These are phyloP conservation scores for Lantana camara DNA, from an alignment of 257 asterid genomes.

Conservation along the genomic window DNA sequence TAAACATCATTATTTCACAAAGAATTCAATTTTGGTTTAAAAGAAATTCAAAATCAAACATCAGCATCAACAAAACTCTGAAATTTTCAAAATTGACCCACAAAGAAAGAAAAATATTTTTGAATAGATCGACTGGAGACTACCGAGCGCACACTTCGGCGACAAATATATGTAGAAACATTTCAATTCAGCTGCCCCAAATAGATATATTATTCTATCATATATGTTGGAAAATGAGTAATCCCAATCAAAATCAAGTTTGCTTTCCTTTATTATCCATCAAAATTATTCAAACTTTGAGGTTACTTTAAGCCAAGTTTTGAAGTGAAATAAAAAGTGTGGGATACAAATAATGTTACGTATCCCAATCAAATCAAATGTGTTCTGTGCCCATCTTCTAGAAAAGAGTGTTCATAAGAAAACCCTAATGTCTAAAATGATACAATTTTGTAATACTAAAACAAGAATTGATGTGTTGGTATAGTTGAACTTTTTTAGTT, in stretches of 20 bases:
- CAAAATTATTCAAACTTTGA: not conserved
- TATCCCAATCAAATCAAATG: not conserved
- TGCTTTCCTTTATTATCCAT: not conserved
- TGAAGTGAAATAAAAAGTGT: not conserved
- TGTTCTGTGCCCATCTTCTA: not conserved
- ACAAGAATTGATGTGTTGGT: too few species aligned
- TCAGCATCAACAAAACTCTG: not conserved
- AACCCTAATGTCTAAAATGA: too few species aligned
- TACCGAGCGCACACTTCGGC: not conserved
- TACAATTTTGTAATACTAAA: too few species aligned
- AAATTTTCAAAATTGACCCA: not conserved
- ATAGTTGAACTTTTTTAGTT: too few species aligned
- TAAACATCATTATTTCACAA: too few species aligned
- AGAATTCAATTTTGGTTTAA: not conserved
- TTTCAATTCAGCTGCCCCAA: not conserved
- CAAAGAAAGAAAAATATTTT: not conserved
- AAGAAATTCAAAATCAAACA: not conserved
- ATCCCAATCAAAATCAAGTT: not conserved
- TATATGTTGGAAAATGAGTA: not conserved
- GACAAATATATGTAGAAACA: constrained; percentile 1
- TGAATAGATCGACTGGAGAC: constrained; percentile 1
- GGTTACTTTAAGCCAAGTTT: not conserved
- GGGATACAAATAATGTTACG: not conserved
- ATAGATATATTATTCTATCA: not conserved
- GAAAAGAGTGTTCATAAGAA: not conserved